Percentiles rank a stretch among this genome's conserved stretches.
phyloP scores from a whole-genome alignment of 2,329 filamentous ascomycete species.

The Sclerotinia glacialis region DNA sequence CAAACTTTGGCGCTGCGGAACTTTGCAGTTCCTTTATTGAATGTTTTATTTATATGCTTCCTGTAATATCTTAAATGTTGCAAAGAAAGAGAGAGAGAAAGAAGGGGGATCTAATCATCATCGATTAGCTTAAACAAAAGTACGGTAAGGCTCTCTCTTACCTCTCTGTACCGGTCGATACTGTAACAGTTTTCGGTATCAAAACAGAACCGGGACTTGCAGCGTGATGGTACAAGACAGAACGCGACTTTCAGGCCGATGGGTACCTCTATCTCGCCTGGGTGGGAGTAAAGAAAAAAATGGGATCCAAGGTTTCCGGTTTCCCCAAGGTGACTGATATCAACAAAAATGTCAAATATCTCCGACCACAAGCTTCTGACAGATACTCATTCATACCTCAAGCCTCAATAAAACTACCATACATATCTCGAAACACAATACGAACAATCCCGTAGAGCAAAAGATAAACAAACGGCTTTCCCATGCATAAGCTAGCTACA shows the following conservation, averaged over 20 bases:
- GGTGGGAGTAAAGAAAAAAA: background rate
- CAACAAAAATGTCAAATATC: slow-evolving; percentile 2
- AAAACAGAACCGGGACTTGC: too few relatives aligned
- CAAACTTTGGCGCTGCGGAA: background rate
- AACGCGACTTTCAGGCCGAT: too few relatives aligned
- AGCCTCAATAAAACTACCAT: background rate
- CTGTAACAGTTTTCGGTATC: too few relatives aligned
- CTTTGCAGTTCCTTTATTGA: background rate
- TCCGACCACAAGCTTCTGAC: background rate
- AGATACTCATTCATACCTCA: background rate
- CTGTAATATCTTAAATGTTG: background rate
- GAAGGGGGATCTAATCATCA: background rate
- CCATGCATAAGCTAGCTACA: background rate
- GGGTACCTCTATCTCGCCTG: background rate
- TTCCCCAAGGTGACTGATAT: background rate
- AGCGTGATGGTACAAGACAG: too few relatives aligned
- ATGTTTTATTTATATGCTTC: too few relatives aligned
- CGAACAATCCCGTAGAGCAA: slow-evolving; percentile 22
- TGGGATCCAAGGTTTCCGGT: too few relatives aligned
- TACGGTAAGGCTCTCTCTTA: too few relatives aligned
- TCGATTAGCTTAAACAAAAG: too few relatives aligned
- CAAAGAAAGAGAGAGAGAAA: background rate
- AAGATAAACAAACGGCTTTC: background rate
- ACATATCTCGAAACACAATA: slow-evolving; percentile 26
- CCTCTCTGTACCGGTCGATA: too few relatives aligned